Conservation (phyloP, 106 monocot genomes). For the Iris macrosiphon region DNA sequence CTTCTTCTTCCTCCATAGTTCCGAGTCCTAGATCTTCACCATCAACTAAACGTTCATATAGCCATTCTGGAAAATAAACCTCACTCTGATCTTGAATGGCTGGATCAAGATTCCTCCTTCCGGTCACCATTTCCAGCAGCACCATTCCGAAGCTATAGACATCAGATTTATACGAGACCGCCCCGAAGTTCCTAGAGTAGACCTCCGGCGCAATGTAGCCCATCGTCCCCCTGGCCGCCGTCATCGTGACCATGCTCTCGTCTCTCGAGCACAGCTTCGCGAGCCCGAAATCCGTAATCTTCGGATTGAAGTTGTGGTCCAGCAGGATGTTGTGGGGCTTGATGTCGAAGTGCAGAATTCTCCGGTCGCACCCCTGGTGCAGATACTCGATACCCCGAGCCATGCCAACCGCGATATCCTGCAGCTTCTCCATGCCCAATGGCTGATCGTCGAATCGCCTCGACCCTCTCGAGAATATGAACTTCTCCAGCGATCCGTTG, state of each 20-base stretch:
- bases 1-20: not conserved
- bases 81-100: slow-evolving; percentile 10
- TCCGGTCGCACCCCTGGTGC: slow-evolving; percentile 23
- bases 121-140: slow-evolving; percentile 25
- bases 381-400: slow-evolving; percentile 25
- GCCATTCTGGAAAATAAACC: slow-evolving; percentile 22
- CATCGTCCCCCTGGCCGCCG: slow-evolving; percentile 19
- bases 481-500: slow-evolving; percentile 39
- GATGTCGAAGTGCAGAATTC: slow-evolving; percentile 33
- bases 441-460: no score
- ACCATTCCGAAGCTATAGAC: slow-evolving; percentile 37
- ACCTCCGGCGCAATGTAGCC: slow-evolving; percentile 37
- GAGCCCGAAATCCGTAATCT: slow-evolving; percentile 24
- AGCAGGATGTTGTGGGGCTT: slow-evolving; percentile 24
- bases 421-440: slow-evolving; percentile 8
- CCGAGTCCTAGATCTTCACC: slow-evolving; percentile 18
- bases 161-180: slow-evolving; percentile 29
- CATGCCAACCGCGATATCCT: slow-evolving; percentile 15
- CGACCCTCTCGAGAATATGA: slow-evolving; percentile 13
- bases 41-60: slow-evolving; percentile 14
- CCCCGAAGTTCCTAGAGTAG: slow-evolving; percentile 18
- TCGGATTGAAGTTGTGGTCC: slow-evolving; percentile 21
- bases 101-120: slow-evolving; percentile 14
- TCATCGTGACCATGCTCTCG: slow-evolving; percentile 19
- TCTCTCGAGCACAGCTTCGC: slow-evolving; percentile 21